Percentiles rank a stretch among this genome's conserved stretches.
Evolutionary conservation across 78 protist species (phyloP).

Genomic region (Capsaspora owczarzaki): DNA sequence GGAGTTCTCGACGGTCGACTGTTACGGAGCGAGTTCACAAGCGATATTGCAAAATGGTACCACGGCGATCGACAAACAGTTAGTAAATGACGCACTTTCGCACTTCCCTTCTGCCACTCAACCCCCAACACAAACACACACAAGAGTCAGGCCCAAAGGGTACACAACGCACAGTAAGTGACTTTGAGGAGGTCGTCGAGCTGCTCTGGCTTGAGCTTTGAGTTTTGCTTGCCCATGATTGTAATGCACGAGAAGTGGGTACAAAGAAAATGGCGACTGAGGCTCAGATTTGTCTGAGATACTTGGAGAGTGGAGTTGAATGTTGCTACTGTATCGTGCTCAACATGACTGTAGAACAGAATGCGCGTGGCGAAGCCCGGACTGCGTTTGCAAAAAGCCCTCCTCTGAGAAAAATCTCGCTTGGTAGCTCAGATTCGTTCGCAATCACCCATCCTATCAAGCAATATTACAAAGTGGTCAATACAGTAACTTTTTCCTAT

Average conservation of each 20-base stretch:
- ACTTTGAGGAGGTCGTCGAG: neutral
- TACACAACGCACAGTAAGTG: neutral
- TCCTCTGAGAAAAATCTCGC: too few species aligned
- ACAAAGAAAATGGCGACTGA: neutral
- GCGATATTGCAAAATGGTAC: neutral
- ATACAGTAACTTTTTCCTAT: too few species aligned
- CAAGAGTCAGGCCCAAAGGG: neutral
- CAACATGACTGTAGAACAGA: too few species aligned
- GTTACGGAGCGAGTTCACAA: neutral
- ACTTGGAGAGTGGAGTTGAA: too few species aligned
- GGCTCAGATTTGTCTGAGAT: neutral
- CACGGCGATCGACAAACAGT: neutral
- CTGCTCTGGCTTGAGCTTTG: constrained; percentile 11
- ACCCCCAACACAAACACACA: neutral
- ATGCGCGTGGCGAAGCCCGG: too few species aligned
- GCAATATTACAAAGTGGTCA: too few species aligned
- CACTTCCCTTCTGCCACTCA: neutral
- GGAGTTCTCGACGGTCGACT: constrained; percentile 14
- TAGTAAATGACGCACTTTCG: neutral
- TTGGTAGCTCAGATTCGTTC: too few species aligned
- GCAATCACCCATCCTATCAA: too few species aligned
- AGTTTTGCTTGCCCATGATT: neutral
- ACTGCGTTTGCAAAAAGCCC: too few species aligned
- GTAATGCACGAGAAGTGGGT: neutral
- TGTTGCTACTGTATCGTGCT: too few species aligned